A percentile compares a stretch with the other conserved stretches of the same genome.
These are phyloP conservation scores for Paracorniculantispora psalliotae DNA, from an alignment of 2,329 filamentous ascomycete genomes.

Conservation along the genomic window DNA sequence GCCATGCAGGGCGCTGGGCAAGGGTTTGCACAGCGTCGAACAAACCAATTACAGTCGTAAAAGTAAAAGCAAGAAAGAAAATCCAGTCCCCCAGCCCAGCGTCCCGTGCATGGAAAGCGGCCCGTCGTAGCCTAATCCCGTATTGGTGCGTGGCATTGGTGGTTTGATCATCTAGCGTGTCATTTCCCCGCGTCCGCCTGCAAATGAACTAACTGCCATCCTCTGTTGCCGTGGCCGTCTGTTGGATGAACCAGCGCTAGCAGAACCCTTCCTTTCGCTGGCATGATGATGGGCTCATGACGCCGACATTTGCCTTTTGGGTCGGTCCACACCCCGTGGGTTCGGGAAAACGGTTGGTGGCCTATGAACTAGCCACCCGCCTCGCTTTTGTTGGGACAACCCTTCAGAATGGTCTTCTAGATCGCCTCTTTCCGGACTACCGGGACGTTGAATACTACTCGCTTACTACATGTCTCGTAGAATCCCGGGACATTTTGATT, in stretches of 20 bases:
- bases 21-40: neutral
- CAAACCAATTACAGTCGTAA: neutral
- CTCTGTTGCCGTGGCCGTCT: neutral
- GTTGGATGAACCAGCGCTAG: neutral
- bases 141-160: neutral
- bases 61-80: neutral
- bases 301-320: slow-evolving; percentile 2
- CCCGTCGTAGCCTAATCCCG: neutral
- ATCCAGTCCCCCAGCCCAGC: neutral
- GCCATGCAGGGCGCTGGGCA: neutral
- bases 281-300: slow-evolving; percentile 5
- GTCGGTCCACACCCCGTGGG: neutral
- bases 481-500: neutral
- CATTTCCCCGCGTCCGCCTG: neutral
- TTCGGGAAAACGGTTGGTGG: neutral
- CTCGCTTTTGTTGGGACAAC: neutral
- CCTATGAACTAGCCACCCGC: neutral
- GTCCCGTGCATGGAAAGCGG: neutral
- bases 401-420: neutral
- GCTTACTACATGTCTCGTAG: slow-evolving; percentile 9
- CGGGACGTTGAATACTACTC: neutral
- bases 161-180: neutral
- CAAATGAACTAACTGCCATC: neutral
- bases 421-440: slow-evolving; percentile 3
- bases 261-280: neutral